Percentiles rank a stretch among this genome's conserved stretches.
Conservation (phyloP, 2,329 filamentous ascomycete genomes). For the Colletotrichum lindemuthianum region DNA sequence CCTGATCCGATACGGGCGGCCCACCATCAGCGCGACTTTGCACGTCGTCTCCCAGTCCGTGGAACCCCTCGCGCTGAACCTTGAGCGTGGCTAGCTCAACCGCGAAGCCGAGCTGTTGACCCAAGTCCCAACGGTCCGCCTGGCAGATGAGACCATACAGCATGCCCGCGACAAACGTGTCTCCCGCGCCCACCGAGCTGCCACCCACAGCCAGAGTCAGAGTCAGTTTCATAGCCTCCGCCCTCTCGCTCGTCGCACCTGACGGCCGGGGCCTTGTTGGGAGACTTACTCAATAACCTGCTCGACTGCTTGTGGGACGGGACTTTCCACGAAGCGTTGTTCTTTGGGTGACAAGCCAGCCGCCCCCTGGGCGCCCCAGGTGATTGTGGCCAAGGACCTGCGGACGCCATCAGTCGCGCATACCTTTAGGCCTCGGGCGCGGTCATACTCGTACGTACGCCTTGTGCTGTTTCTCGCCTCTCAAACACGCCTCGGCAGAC, state of each 20-base stretch:
- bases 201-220: slow-evolving; percentile 18
- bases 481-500: slow-evolving; percentile 62
- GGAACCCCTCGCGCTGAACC: slow-evolving; percentile 74
- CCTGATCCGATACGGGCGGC: slow-evolving; percentile 34
- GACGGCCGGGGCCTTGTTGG: background rate
- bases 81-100: slow-evolving; percentile 75
- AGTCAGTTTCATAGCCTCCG: no score
- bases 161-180: slow-evolving; percentile 79
- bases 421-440: slow-evolving; percentile 3
- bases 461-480: slow-evolving; percentile 51
- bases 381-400: slow-evolving; percentile 63
- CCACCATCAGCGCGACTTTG: slow-evolving; percentile 35
- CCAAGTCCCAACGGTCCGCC: slow-evolving; percentile 57
- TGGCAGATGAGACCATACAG: slow-evolving; percentile 69
- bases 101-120: slow-evolving; percentile 66
- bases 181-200: slow-evolving; percentile 78
- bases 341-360: slow-evolving; percentile 50
- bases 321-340: slow-evolving; percentile 50
- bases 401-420: slow-evolving; percentile 5
- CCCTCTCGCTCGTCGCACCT: no score
- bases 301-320: slow-evolving; percentile 51
- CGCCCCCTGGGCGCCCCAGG: slow-evolving; percentile 66
- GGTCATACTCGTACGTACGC: slow-evolving; percentile 52
- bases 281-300: slow-evolving; percentile 69
- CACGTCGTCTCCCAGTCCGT: slow-evolving; percentile 54